phyloP scores from a whole-genome alignment of 345 rosid species.

The Passiflora organensis region DNA sequence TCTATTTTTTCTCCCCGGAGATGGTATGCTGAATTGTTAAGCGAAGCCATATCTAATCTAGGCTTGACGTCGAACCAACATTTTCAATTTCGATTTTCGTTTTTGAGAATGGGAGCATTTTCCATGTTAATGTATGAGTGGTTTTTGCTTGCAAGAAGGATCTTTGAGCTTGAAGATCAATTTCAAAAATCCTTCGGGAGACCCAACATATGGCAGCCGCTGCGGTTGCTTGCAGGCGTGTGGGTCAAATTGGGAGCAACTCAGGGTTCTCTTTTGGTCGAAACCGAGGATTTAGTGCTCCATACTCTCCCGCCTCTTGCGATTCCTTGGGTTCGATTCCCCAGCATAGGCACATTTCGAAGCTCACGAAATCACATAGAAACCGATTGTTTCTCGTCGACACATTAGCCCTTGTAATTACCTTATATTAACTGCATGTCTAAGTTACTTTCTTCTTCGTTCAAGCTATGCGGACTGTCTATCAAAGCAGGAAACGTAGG shows the following conservation, averaged over 20 bases:
- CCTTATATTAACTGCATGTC: no score
- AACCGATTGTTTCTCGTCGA: slow-evolving; percentile 23
- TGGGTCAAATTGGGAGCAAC: slow-evolving; percentile 38
- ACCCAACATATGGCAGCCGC: slow-evolving; percentile 35
- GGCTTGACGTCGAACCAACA: not conserved
- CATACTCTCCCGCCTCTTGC: not conserved
- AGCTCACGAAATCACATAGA: slow-evolving; percentile 18
- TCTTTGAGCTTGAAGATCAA: not conserved
- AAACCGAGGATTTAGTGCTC: slow-evolving; percentile 31
- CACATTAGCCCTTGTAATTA: slow-evolving; percentile 25
- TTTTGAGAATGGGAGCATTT: not conserved
- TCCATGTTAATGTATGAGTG: not conserved
- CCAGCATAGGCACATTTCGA: slow-evolving; percentile 14
- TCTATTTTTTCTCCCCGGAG: no score
- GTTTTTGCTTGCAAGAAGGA: not conserved
- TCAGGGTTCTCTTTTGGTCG: slow-evolving; percentile 13
- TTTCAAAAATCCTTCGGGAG: not conserved
- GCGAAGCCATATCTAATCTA: not conserved
- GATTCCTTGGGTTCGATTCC: slow-evolving; percentile 16
- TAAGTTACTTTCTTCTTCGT: no score
- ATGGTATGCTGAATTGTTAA: no score
- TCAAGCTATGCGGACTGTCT: no score
- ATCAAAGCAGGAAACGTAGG: no score
- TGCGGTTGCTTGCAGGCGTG: slow-evolving; percentile 37
- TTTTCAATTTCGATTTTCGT: not conserved